These are phyloP conservation scores for Buxus sempervirens DNA, from an alignment of 164 flowering plant species.

Conservation along the genomic window DNA sequence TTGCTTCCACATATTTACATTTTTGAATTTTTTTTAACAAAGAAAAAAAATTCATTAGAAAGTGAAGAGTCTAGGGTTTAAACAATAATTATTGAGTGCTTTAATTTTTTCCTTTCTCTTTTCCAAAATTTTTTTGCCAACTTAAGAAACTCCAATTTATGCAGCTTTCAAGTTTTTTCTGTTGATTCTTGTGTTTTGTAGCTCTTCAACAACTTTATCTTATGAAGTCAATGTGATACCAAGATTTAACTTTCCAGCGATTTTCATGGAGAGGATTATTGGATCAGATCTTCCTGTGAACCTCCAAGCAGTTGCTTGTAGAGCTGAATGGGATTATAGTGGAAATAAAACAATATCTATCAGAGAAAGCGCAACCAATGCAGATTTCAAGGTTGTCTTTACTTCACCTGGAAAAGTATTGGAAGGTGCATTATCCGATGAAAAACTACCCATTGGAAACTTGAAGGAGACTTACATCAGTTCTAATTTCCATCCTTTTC, in stretches of 20 bases:
- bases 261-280: slow-evolving; percentile 86
- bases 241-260: slow-evolving; percentile 88
- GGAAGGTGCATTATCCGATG: slow-evolving; percentile 25
- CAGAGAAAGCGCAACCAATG: slow-evolving; percentile 19
- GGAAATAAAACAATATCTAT: slow-evolving; percentile 25
- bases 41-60: background rate
- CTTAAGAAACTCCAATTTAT: background rate
- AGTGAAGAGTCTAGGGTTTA: background rate
- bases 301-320: slow-evolving; percentile 79
- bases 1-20: background rate
- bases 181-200: slow-evolving; percentile 21
- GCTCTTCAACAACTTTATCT: slow-evolving; percentile 59
- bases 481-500: slow-evolving; percentile 36
- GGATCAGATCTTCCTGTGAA: slow-evolving; percentile 93
- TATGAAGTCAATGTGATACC: slow-evolving; percentile 94
- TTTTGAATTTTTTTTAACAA: too few species aligned
- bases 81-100: background rate
- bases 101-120: background rate
- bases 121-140: background rate
- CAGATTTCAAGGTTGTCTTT: slow-evolving; percentile 23
- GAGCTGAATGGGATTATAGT: slow-evolving; percentile 55
- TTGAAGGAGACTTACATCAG: slow-evolving; percentile 29
- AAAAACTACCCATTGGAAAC: slow-evolving; percentile 27
- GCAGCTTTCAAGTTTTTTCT: background rate
- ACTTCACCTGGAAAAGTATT: slow-evolving; percentile 18